phyloP scores from a whole-genome alignment of 345 rosid genomes.

The Syzygium aromaticum region DNA sequence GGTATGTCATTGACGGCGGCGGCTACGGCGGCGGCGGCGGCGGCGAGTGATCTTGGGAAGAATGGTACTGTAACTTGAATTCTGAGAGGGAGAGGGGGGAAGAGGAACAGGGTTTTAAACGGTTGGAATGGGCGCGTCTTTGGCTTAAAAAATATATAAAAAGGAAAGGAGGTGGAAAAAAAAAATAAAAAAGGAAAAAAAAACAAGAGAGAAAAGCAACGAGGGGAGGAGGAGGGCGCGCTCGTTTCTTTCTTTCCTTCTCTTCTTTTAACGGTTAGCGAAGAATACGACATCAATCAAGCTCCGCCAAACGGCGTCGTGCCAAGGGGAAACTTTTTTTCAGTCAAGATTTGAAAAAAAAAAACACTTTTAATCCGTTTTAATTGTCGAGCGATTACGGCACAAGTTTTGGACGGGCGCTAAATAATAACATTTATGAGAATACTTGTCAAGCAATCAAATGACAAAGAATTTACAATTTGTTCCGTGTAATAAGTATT shows the following conservation, averaged over 20 bases:
- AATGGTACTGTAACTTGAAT: background rate
- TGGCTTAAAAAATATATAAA: background rate
- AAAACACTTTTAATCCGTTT: background rate
- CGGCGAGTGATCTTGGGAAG: background rate
- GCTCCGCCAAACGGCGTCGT: background rate
- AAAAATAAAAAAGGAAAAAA: background rate
- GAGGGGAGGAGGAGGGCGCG: background rate
- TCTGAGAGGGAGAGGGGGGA: background rate
- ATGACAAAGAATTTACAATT: background rate
- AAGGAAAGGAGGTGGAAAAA: background rate
- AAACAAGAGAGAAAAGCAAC: background rate
- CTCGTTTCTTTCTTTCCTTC: background rate
- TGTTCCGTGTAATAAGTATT: background rate
- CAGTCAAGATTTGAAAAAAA: background rate
- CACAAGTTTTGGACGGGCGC: background rate
- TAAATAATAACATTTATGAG: background rate
- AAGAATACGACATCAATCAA: background rate
- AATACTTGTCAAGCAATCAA: background rate
- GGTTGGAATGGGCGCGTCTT: conserved; percentile 17
- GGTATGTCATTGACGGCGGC: background rate
- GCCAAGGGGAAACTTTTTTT: background rate
- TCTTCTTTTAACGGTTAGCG: background rate
- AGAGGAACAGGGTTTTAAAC: conserved; percentile 34
- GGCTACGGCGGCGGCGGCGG: background rate
- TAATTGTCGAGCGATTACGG: background rate